A percentile compares a stretch with the other conserved stretches of the same genome.
These are phyloP conservation scores for Penicillium sp. DNA, from an alignment of 2,329 filamentous ascomycete species.

Conservation along the genomic window DNA sequence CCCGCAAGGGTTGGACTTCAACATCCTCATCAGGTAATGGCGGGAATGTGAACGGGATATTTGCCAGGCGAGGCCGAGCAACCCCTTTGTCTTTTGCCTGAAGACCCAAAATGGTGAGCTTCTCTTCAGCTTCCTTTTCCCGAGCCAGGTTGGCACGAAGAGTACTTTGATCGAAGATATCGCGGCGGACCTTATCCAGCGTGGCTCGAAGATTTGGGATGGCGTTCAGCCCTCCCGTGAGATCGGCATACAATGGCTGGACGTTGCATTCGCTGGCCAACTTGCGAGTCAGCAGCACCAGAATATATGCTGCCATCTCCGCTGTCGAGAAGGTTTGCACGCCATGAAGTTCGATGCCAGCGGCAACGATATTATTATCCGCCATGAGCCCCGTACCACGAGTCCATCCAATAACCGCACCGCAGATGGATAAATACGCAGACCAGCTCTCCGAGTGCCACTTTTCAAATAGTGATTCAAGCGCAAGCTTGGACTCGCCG, in stretches of 20 bases:
- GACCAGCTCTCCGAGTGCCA: constrained; percentile 18
- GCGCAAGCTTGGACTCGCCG: constrained; percentile 42
- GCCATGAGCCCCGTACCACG: constrained; percentile 45
- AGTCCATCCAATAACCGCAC: constrained; percentile 47
- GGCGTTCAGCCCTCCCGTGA: constrained; percentile 36
- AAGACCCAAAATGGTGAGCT: not conserved
- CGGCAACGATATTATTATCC: constrained; percentile 41
- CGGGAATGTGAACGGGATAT: not conserved
- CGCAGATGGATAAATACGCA: constrained; percentile 40
- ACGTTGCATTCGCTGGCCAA: constrained; percentile 31
- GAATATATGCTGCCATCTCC: constrained; percentile 44
- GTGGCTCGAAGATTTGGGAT: constrained; percentile 27
- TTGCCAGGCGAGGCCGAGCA: not conserved
- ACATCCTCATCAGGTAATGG: not conserved
- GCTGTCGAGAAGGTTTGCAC: constrained; percentile 40
- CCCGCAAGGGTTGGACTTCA: not conserved
- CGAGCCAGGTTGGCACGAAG: not conserved
- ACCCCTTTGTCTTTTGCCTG: not conserved
- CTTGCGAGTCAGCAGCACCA: constrained; percentile 31
- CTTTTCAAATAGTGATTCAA: not conserved
- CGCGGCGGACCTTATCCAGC: constrained; percentile 17
- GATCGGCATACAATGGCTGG: constrained; percentile 38
- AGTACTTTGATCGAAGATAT: not conserved
- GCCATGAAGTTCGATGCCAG: constrained; percentile 36
- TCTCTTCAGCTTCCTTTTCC: not conserved